Base-by-base conservation (phyloP, 768 basidiomycete species). In the Ramaria sp. region DNA sequence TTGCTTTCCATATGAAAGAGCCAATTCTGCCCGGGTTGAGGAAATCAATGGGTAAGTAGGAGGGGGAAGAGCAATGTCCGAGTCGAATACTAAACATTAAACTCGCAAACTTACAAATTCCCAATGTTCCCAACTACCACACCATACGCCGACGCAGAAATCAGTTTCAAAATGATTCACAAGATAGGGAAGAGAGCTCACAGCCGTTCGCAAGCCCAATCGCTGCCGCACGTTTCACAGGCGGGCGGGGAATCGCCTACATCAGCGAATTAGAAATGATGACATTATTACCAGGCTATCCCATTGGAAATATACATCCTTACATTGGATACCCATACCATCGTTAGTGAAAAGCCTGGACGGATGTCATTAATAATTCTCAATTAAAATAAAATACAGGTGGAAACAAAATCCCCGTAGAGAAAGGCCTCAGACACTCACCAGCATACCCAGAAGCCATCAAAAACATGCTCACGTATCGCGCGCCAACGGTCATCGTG, bases 401-500 rank as follows among this genome's bases (percentile, higher is more conserved):
- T 38, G 10, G 50, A 15, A 20, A 27, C 18, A 50, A 12, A 50
- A 13, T 16, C 18, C 25, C 37, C 10, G 1, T 4, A 15, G 48
- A 37, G 18, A 43, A 10, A 25, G 20, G 41, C 22, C 30, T 5
- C 44, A n/a, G 10, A 10, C 13, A 7, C 20, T 49, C 65, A 68
- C 75, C 74, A 4, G 66, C 66, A 57, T 76, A 78, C 48, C 82
- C 81, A 50, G 66, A 64, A 0, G 82, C 73, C 80, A 85, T 82
- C 30, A 83, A 68, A 65, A 83, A 83, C 64, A 83, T 65, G 0
- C 78, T 73, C 25, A 83, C 69, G 58, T 84, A 83, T 51, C 82
- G 74, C 1, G 71, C 80, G 0, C 65, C 73, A n/a, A 71, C 71
- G 3, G 65, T 67, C 66, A 72, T 71, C 0, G 81, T 83, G 1